phyloP scores from a whole-genome alignment of 139 green algal species.

The Chlamydomonas urium region DNA sequence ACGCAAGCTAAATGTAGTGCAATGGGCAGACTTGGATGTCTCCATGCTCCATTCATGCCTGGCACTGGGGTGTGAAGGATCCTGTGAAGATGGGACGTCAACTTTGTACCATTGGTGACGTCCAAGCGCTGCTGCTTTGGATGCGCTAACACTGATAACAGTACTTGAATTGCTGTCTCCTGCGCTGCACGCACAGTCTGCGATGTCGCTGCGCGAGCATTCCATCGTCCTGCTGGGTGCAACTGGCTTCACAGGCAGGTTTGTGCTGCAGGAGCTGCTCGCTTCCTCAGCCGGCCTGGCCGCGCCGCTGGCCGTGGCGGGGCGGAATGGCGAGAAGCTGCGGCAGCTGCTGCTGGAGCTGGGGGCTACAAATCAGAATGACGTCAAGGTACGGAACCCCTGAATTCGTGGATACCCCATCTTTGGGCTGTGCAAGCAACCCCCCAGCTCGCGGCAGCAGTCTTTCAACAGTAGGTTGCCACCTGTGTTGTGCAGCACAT shows the following conservation, averaged over 20 bases:
- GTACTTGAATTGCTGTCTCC: background rate
- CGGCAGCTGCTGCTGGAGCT: constrained; percentile 27
- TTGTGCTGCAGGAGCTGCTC: constrained; percentile 36
- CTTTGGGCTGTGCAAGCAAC: no score
- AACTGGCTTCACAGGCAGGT: constrained; percentile 54
- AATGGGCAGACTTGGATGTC: no score
- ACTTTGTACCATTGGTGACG: background rate
- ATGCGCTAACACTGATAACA: background rate
- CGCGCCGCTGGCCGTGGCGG: background rate
- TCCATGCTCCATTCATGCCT: no score
- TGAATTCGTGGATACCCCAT: no score
- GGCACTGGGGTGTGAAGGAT: background rate
- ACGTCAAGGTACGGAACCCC: background rate
- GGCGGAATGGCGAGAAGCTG: constrained; percentile 22
- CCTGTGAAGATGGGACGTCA: background rate
- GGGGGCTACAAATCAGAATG: constrained; percentile 3
- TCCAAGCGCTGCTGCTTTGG: background rate
- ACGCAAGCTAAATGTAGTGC: no score
- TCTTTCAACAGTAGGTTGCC: no score
- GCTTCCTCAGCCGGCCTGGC: constrained; percentile 7
- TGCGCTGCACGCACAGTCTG: no score
- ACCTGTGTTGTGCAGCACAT: background rate
- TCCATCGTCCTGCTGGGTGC: constrained; percentile 55
- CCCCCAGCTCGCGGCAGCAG: no score
- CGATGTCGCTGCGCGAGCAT: constrained; percentile 6